Evolutionary conservation across 257 asterid species (phyloP), one percentile per base, ranked within the genome.

Genomic region (Primulina eburnea): DNA sequence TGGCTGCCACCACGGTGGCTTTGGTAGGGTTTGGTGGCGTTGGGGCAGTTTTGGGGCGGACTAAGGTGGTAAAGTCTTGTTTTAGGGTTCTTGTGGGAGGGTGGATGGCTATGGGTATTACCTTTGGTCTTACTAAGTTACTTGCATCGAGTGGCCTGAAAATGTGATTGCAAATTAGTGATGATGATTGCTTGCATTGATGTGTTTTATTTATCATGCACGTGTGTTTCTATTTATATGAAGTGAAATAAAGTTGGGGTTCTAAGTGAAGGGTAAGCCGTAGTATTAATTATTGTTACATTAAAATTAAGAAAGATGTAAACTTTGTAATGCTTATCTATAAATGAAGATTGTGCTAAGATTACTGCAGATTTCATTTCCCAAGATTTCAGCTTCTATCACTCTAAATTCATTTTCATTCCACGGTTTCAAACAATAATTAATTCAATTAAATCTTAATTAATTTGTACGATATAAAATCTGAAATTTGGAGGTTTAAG

Each of bases 61-160:
- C 88, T 57, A 69, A 64, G 65, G 73, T 77, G 71, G 80, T 9
- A 57, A 79, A 56, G 78, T 81, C 88, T 7, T 82, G 88, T 34
- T 75, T 35, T 40, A 83, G 97, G 69, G 87, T 85, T 69, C 64
- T 90, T 73, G 33, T 84, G 9, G 97, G 96, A 20, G 96, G 96
- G 6, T 85, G 87, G 90, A 65, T 88, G 85, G 97, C 96, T 9
- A 90, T 90, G 96, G 92, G 75, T 9, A 78, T 88, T 24, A 90
- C 96, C 0, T 88, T 80, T 76, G 96, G 92, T 1, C 84, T 87
- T 8, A 87, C 90, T 47, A 90, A 82, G 77, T 75, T 80, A 50
- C 67, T 88, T 58, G 78, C 81, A 66, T 56, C 86, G 14, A 73
- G 63, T 73, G 96, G 83, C 11, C 73, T 86, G 64, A 68, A 71